These are phyloP conservation scores for Streptanthus diversifolius DNA, from an alignment of 345 rosid genomes.

Conservation along the genomic window DNA sequence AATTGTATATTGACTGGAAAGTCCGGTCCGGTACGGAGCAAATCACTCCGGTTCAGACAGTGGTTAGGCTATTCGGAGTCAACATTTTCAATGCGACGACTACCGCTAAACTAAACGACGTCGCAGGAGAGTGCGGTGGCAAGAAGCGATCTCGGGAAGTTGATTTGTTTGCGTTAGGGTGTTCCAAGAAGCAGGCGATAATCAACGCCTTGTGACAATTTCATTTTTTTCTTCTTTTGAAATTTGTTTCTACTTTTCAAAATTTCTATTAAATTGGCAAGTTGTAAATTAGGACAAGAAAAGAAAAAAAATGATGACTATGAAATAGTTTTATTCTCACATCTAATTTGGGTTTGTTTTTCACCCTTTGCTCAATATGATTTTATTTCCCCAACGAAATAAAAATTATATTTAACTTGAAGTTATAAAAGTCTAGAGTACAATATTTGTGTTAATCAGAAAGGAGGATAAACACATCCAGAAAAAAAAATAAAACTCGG, in stretches of 20 bases:
- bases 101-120: slow-evolving; percentile 46
- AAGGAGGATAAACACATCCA: neutral
- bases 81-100: slow-evolving; percentile 55
- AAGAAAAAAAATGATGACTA: slow-evolving; percentile 5
- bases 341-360: slow-evolving; percentile 27
- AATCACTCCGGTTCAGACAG: slow-evolving; percentile 21
- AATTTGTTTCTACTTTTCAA: neutral
- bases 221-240: neutral
- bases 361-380: neutral
- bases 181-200: slow-evolving; percentile 66
- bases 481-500: neutral
- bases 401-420: neutral
- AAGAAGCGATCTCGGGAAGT: slow-evolving; percentile 55
- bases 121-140: slow-evolving; percentile 36
- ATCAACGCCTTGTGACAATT: slow-evolving; percentile 63
- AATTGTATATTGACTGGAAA: slow-evolving; percentile 63
- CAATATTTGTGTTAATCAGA: neutral
- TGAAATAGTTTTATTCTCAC: slow-evolving; percentile 24
- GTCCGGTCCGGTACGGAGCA: slow-evolving; percentile 28
- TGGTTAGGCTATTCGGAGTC: slow-evolving; percentile 42
- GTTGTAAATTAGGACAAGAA: slow-evolving; percentile 33
- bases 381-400: neutral
- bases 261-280: neutral
- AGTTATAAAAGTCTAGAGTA: neutral
- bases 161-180: slow-evolving; percentile 55